Conservation (phyloP, 805 yeast genomes). For the Hanseniaspora hatyaiensis region DNA sequence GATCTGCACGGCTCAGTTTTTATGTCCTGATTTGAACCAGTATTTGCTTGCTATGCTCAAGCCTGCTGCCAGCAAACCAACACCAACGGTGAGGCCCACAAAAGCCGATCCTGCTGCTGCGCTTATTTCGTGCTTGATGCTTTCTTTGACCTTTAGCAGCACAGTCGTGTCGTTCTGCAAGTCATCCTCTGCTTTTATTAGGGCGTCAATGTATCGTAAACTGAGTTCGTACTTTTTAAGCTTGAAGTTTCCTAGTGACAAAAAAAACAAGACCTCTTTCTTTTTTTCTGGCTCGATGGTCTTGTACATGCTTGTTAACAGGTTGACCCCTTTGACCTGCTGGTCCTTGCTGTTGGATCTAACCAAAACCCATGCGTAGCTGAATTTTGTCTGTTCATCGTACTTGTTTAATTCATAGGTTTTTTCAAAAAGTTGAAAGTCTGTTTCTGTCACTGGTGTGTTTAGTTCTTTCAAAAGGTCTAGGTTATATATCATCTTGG, state of each 20-base stretch:
- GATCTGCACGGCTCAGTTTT: neutral
- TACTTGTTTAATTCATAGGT: slow-evolving; percentile 66
- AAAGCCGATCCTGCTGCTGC: slow-evolving; percentile 78
- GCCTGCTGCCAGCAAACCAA: slow-evolving; percentile 35
- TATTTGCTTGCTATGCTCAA: slow-evolving; percentile 1
- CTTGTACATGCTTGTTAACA: slow-evolving; percentile 57
- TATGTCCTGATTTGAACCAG: neutral
- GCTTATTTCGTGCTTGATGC: slow-evolving; percentile 74
- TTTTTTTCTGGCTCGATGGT: slow-evolving; percentile 64
- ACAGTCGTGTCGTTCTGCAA: neutral
- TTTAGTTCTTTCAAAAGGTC: slow-evolving; percentile 25
- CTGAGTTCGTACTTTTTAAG: slow-evolving; percentile 80
- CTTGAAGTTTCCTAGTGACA: slow-evolving; percentile 78
- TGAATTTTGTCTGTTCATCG: slow-evolving; percentile 74
- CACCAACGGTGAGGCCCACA: slow-evolving; percentile 75
- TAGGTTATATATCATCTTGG: neutral
- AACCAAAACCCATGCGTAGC: slow-evolving; percentile 92
- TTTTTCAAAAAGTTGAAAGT: slow-evolving; percentile 59
- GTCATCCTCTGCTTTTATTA: slow-evolving; percentile 50
- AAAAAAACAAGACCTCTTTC: slow-evolving; percentile 78
- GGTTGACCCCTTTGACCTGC: slow-evolving; percentile 67
- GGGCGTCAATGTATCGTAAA: slow-evolving; percentile 68
- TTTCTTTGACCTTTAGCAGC: slow-evolving; percentile 45
- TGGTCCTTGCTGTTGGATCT: slow-evolving; percentile 53
- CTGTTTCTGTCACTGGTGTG: slow-evolving; percentile 52